Percentiles rank a stretch among this genome's conserved stretches.
Conservation (phyloP, 805 yeast species). For the Saccharomycopsis microspora region DNA sequence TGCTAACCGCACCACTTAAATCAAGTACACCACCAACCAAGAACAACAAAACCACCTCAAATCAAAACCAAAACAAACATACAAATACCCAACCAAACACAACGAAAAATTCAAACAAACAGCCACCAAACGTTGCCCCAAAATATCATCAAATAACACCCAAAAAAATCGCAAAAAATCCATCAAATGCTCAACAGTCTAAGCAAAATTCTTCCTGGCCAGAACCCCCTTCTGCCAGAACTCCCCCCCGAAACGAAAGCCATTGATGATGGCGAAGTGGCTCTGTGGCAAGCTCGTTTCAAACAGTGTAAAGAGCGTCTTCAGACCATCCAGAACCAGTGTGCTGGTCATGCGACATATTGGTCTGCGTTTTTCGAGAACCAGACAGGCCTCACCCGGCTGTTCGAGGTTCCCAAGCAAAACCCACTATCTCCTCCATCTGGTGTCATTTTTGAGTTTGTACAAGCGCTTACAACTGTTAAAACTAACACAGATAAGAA, state of each 20-base stretch:
- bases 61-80: too few species aligned
- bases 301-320: conserved; percentile 5
- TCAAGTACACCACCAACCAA: too few species aligned
- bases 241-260: conserved; percentile 5
- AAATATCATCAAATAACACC: too few species aligned
- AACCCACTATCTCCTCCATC: not conserved
- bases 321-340: conserved; percentile 5
- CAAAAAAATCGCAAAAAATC: too few species aligned
- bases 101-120: too few species aligned
- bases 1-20: too few species aligned
- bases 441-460: conserved; percentile 1
- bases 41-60: too few species aligned
- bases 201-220: conserved; percentile 4
- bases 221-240: conserved; percentile 1
- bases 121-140: too few species aligned
- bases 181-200: conserved; percentile 7
- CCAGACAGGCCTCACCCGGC: conserved; percentile 2
- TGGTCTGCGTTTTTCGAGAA: conserved; percentile 16
- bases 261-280: conserved; percentile 8
- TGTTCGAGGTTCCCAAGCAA: not conserved
- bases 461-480: not conserved
- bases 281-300: conserved; percentile 10
- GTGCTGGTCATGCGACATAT: conserved; percentile 13
- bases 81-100: too few species aligned
- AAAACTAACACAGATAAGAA: conserved; percentile 8